Percentiles rank a stretch among this genome's conserved stretches.
phyloP scores from a whole-genome alignment of 495 filamentous ascomycete genomes.

The Penicillium subrubescens region DNA sequence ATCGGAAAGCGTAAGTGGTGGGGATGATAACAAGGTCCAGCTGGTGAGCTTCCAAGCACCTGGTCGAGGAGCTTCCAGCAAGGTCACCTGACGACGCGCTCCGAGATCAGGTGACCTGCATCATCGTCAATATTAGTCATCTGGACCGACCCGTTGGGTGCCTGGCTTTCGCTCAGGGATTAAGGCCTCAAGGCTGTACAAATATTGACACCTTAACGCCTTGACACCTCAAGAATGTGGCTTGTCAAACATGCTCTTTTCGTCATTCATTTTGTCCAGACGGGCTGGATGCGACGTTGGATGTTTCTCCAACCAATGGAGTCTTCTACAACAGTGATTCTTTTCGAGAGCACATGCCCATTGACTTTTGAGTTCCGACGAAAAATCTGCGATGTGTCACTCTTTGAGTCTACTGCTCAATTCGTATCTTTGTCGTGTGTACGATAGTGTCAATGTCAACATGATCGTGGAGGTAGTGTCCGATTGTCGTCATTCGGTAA shows the following conservation, averaged over 20 bases:
- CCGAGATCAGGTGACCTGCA: conserved; percentile 26
- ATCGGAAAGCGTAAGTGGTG: conserved; percentile 21
- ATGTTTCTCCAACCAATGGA: conserved; percentile 7
- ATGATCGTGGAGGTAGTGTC: not conserved
- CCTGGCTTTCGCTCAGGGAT: not conserved
- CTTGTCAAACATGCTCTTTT: conserved; percentile 3
- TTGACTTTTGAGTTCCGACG: not conserved
- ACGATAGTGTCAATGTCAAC: not conserved
- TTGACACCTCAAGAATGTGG: conserved; percentile 3
- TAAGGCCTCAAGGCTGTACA: conserved; percentile 16
- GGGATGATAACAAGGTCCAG: conserved; percentile 15
- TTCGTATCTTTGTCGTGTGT: not conserved
- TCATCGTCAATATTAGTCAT: conserved; percentile 12
- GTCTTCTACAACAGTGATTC: not conserved
- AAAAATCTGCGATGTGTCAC: not conserved
- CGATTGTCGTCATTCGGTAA: not conserved
- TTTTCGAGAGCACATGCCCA: not conserved
- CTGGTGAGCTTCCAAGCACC: conserved; percentile 31
- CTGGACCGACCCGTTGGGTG: too few species aligned
- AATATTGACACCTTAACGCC: not conserved
- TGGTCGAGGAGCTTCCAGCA: conserved; percentile 35
- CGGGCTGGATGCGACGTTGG: conserved; percentile 12
- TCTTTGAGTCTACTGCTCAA: not conserved
- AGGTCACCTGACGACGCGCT: conserved; percentile 33
- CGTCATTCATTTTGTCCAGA: conserved; percentile 13